These are phyloP conservation scores for Dothideomycetes sp. DNA, from an alignment of 2,329 filamentous ascomycete genomes.

Conservation along the genomic window DNA sequence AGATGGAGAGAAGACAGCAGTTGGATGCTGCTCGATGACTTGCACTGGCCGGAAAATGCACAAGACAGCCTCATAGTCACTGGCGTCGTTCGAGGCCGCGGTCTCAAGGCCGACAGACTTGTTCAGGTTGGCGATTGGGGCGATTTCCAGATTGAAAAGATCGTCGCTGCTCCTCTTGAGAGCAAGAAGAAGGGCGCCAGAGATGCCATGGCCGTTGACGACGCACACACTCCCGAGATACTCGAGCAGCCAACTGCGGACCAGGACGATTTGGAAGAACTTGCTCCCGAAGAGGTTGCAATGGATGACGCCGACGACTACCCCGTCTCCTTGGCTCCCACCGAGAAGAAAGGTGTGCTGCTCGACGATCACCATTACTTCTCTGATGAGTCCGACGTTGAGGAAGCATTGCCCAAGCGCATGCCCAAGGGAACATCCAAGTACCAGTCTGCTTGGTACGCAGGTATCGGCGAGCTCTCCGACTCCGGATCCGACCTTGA, in stretches of 20 bases:
- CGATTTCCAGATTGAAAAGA: slow-evolving; percentile 82
- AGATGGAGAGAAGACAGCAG: slow-evolving; percentile 89
- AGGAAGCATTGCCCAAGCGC: slow-evolving; percentile 54
- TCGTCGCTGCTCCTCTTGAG: slow-evolving; percentile 62
- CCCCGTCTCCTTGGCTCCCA: slow-evolving; percentile 36
- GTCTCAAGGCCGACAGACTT: slow-evolving; percentile 79
- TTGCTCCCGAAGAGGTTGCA: slow-evolving; percentile 75
- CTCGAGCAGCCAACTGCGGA: slow-evolving; percentile 67
- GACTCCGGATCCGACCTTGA: slow-evolving; percentile 80
- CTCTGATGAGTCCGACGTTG: slow-evolving; percentile 61
- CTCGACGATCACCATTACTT: slow-evolving; percentile 98
- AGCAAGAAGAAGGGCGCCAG: slow-evolving; percentile 42
- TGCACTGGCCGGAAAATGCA: slow-evolving; percentile 54
- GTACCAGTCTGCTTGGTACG: slow-evolving; percentile 89
- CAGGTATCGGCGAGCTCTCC: slow-evolving; percentile 57
- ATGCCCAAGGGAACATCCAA: slow-evolving; percentile 85
- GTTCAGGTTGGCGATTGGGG: slow-evolving; percentile 92
- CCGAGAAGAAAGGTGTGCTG: slow-evolving; percentile 65
- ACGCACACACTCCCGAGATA: slow-evolving; percentile 43
- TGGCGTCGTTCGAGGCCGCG: slow-evolving; percentile 74
- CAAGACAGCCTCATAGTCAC: slow-evolving; percentile 43
- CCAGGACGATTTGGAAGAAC: slow-evolving; percentile 68
- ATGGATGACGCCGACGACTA: slow-evolving; percentile 49
- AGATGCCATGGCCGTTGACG: slow-evolving; percentile 58
- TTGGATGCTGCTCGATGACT: slow-evolving; percentile 84